phyloP scores from a whole-genome alignment of 1,284 basidiomycete genomes.

The Cystobasidium pallidum region DNA sequence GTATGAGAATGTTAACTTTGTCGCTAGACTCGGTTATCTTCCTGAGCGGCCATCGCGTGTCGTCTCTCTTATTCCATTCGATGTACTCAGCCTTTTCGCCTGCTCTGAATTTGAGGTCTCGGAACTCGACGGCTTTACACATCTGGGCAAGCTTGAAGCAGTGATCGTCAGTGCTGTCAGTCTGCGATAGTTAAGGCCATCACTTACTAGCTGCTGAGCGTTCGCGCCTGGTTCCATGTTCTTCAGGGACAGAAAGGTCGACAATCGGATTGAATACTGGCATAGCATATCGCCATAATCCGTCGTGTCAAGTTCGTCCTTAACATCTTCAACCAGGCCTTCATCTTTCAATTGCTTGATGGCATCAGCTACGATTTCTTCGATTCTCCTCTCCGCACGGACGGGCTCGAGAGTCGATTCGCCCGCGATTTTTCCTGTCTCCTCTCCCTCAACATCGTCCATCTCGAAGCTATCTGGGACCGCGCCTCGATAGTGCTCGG shows the following conservation, averaged over 20 bases:
- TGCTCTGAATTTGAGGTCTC: constrained; percentile 53
- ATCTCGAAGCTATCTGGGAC: constrained; percentile 56
- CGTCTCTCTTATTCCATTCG: constrained; percentile 38
- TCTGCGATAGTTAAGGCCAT: neutral
- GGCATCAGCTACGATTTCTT: constrained; percentile 49
- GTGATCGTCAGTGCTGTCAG: neutral
- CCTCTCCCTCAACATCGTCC: neutral
- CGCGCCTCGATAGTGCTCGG: constrained; percentile 66
- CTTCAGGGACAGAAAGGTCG: constrained; percentile 49
- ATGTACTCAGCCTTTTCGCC: constrained; percentile 54
- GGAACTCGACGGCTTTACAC: constrained; percentile 54
- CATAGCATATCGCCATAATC: constrained; percentile 50
- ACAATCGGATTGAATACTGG: constrained; percentile 47
- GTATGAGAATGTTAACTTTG: constrained; percentile 43
- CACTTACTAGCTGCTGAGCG: constrained; percentile 45
- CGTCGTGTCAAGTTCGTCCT: constrained; percentile 16
- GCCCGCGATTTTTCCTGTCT: constrained; percentile 18
- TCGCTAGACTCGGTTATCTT: constrained; percentile 47
- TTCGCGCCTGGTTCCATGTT: constrained; percentile 42
- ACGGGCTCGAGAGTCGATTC: neutral
- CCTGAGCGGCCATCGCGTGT: constrained; percentile 46
- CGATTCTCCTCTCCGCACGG: constrained; percentile 48
- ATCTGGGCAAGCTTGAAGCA: constrained; percentile 50
- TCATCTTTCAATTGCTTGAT: constrained; percentile 47
- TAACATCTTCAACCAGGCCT: constrained; percentile 45